Percentiles rank a stretch among this genome's conserved stretches.
phyloP scores from a whole-genome alignment of 2,329 filamentous ascomycete species.

The Ceratocystis variospora region DNA sequence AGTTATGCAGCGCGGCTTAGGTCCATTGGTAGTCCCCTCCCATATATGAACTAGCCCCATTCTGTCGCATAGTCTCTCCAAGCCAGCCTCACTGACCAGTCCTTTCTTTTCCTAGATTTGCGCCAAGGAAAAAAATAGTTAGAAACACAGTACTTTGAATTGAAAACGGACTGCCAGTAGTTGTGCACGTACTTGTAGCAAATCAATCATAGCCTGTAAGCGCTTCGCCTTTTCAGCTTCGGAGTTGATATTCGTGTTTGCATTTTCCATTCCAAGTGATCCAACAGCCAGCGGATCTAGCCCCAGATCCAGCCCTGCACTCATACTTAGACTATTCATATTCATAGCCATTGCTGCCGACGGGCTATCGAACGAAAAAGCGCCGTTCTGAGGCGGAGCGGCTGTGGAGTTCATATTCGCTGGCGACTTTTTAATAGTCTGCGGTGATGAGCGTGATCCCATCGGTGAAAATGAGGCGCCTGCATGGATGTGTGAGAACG shows the following conservation, averaged over 20 bases:
- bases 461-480: slow-evolving; percentile 47
- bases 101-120: slow-evolving; percentile 36
- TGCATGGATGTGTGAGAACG: slow-evolving; percentile 43
- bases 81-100: slow-evolving; percentile 57
- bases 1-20: slow-evolving; percentile 37
- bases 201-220: slow-evolving; percentile 38
- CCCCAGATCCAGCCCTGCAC: slow-evolving; percentile 32
- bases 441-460: slow-evolving; percentile 46
- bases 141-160: neutral
- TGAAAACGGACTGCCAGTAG: neutral
- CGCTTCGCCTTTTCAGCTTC: slow-evolving; percentile 43
- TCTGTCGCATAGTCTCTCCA: slow-evolving; percentile 55
- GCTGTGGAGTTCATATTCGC: slow-evolving; percentile 38
- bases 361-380: slow-evolving; percentile 46
- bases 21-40: slow-evolving; percentile 40
- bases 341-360: slow-evolving; percentile 48
- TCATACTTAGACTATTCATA: slow-evolving; percentile 40
- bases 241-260: slow-evolving; percentile 20
- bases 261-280: slow-evolving; percentile 28
- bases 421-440: slow-evolving; percentile 51
- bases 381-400: slow-evolving; percentile 24
- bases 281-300: slow-evolving; percentile 37
- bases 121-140: slow-evolving; percentile 17
- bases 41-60: slow-evolving; percentile 52
- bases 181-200: slow-evolving; percentile 33